Percentiles rank a stretch among this genome's conserved stretches.
These are phyloP conservation scores for Manihot esculenta DNA, from an alignment of 441 rosid genomes.

Conservation along the genomic window DNA sequence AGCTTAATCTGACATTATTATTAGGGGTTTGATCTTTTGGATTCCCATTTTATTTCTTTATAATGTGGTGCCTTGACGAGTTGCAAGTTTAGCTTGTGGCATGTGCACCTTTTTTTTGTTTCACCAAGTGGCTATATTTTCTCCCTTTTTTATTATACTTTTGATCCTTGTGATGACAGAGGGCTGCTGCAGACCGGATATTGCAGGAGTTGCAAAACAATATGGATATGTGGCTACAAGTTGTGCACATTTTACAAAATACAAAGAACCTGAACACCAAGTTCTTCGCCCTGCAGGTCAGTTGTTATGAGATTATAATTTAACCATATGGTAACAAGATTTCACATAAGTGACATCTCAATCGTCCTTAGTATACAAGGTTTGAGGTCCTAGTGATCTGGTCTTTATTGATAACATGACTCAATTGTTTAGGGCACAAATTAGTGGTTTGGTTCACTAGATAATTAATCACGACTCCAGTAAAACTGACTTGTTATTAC, in stretches of 20 bases:
- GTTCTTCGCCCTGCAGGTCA: slow-evolving; percentile 96
- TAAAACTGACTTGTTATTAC: background rate
- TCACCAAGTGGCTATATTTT: background rate
- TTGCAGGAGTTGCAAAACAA: slow-evolving; percentile 96
- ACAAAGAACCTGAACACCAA: slow-evolving; percentile 91
- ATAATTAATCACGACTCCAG: background rate
- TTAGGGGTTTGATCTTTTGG: background rate
- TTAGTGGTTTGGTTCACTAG: background rate
- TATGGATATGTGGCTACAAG: slow-evolving; percentile 99
- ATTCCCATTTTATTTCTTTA: background rate
- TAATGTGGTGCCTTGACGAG: background rate
- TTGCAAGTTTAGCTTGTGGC: slow-evolving; percentile 9
- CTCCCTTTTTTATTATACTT: background rate
- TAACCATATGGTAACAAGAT: background rate
- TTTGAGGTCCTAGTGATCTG: background rate
- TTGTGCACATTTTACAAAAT: slow-evolving; percentile 84
- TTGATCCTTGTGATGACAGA: slow-evolving; percentile 43
- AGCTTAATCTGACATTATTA: background rate
- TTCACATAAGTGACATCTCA: background rate
- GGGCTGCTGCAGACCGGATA: slow-evolving; percentile 93
- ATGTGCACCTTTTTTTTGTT: background rate
- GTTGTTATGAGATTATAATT: slow-evolving; percentile 16
- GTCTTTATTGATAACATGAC: background rate
- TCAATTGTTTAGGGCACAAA: background rate
- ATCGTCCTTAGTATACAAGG: background rate